Evolutionary conservation across 495 filamentous ascomycete species (phyloP).

Genomic region (Aspergillus panamensis): DNA sequence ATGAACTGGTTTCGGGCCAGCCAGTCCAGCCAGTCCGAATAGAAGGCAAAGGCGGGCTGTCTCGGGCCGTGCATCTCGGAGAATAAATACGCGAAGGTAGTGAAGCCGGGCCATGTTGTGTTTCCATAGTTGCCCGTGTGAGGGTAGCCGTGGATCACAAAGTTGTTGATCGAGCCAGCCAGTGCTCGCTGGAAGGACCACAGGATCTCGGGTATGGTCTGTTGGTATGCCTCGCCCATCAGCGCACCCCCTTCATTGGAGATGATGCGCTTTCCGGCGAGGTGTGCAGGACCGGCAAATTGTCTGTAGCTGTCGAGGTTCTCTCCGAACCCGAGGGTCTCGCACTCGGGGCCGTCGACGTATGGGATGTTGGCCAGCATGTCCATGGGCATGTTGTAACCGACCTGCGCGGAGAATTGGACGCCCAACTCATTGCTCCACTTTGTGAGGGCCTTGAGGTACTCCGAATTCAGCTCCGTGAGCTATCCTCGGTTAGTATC

Average conservation of each 20-base stretch:
- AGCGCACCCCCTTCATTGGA: constrained; percentile 5
- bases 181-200: neutral
- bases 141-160: neutral
- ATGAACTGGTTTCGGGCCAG: neutral
- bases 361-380: constrained; percentile 4
- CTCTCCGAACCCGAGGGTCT: constrained; percentile 5
- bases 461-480: neutral
- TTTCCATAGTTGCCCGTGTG: neutral
- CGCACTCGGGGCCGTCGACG: constrained; percentile 9
- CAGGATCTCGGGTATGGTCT: neutral
- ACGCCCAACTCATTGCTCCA: constrained; percentile 1
- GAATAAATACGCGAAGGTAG: neutral
- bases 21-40: neutral
- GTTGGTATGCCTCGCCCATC: neutral
- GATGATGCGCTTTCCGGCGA: constrained; percentile 4
- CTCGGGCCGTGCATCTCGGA: constrained; percentile 2
- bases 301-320: constrained; percentile 8
- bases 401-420: constrained; percentile 6
- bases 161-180: neutral
- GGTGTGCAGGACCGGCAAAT: constrained; percentile 2
- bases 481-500: neutral
- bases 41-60: constrained; percentile 4
- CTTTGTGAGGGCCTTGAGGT: neutral
- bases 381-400: constrained; percentile 7
- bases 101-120: constrained; percentile 9